phyloP scores from a whole-genome alignment of 768 basidiomycete genomes.

The Lactarius tabidus region DNA sequence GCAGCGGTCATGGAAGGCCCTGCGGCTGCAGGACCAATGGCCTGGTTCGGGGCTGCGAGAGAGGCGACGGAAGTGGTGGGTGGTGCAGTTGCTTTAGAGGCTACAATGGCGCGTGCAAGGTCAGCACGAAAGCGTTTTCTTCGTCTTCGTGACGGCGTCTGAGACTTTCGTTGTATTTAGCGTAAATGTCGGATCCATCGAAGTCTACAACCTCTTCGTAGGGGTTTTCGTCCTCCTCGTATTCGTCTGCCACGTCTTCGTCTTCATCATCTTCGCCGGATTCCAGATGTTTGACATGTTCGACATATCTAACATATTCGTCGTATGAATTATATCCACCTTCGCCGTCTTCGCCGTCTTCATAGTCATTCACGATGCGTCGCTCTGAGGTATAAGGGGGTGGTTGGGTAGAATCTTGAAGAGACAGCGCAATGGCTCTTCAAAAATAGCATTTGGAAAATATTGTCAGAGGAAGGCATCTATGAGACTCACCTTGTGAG shows the following conservation, averaged over 20 bases:
- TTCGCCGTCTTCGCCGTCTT: too few relatives aligned
- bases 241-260: too few relatives aligned
- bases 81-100: constrained; percentile 36
- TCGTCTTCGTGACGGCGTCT: constrained; percentile 21
- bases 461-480: too few relatives aligned
- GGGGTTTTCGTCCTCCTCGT: too few relatives aligned
- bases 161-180: too few relatives aligned
- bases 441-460: neutral
- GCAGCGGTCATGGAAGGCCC: neutral
- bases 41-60: neutral
- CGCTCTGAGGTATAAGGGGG: neutral
- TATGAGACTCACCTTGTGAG: constrained; percentile 16
- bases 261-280: too few relatives aligned
- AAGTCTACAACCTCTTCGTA: too few relatives aligned
- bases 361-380: neutral
- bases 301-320: too few relatives aligned
- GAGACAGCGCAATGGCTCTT: constrained; percentile 23
- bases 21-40: neutral
- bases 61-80: constrained; percentile 24
- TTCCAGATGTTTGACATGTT: too few relatives aligned
- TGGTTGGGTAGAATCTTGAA: constrained; percentile 7
- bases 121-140: constrained; percentile 47
- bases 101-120: constrained; percentile 44
- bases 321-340: too few relatives aligned
- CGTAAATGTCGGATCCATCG: too few relatives aligned